Percentiles rank a stretch among this genome's conserved stretches.
phyloP scores from a whole-genome alignment of 2,329 filamentous ascomycete genomes.

The Lojkania enalia region DNA sequence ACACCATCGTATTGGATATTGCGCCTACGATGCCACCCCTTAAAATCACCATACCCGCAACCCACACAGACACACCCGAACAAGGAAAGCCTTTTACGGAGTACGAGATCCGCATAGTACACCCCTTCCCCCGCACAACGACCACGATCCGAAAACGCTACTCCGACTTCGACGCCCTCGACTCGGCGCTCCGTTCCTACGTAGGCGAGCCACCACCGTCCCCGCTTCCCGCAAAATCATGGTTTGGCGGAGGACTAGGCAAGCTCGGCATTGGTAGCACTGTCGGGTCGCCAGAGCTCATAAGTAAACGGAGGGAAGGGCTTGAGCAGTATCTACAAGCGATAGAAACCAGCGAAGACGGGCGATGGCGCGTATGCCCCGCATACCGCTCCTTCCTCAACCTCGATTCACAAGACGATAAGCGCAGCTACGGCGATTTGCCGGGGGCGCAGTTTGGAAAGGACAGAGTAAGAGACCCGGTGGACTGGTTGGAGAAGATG shows the following conservation, averaged over 20 bases:
- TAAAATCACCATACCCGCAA: conserved; percentile 51
- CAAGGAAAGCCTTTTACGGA: conserved; percentile 68
- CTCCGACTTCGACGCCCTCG: conserved; percentile 73
- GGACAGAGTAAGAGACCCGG: conserved; percentile 50
- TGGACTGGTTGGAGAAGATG: conserved; percentile 77
- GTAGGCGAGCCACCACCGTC: conserved; percentile 67
- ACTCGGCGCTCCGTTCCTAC: conserved; percentile 62
- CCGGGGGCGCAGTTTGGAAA: conserved; percentile 43
- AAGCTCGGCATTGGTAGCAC: conserved; percentile 55
- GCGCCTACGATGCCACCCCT: conserved; percentile 47
- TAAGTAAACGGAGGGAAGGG: conserved; percentile 68
- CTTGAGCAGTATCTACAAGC: conserved; percentile 73
- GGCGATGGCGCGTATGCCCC: conserved; percentile 72
- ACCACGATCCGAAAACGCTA: conserved; percentile 80
- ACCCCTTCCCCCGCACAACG: conserved; percentile 75
- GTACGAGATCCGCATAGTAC: conserved; percentile 76
- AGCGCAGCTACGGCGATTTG: conserved; percentile 16
- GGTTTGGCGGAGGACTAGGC: conserved; percentile 62
- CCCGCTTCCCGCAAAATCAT: conserved; percentile 72
- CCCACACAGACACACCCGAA: conserved; percentile 56
- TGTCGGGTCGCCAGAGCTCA: conserved; percentile 67
- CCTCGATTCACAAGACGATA: conserved; percentile 47
- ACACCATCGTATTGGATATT: background rate
- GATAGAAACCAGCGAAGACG: conserved; percentile 73
- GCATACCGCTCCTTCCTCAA: conserved; percentile 76